Evolutionary conservation across 163 green algal species (phyloP), one percentile per base, ranked within the genome.

Genomic region (Chlorella variabilis): DNA sequence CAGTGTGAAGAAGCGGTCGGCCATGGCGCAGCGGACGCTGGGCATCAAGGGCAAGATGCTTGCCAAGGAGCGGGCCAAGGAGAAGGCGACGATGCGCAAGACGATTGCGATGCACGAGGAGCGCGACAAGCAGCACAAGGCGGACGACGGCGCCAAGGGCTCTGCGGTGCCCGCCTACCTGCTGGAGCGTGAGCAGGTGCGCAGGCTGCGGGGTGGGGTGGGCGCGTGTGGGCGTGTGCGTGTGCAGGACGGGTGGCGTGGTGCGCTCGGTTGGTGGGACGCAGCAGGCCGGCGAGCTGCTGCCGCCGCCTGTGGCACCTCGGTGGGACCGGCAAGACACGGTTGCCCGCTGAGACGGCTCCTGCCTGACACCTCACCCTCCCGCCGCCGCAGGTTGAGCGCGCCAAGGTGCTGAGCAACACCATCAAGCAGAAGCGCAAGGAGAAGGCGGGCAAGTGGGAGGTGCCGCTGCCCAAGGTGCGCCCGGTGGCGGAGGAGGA

Each of bases 391-490:
- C 89, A 98, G 91, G 94, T 95, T 4, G 94, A 98, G 77, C 91
- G 96, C 4, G 97, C 96, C 69, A 99, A 99, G 89, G 95, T 98
- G 77, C 92, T 99, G 67, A 98, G 92, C 93, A 99, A 99, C 89
- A 99, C 97, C 54, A 96, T 99, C 86, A 99, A 99, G 93, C 97
- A 99, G 88, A 99, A 99, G 89, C 90, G 97, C 9, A 99, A 99
- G 85, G 96, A 99, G 87, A 99, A 99, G 92, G 97, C 97, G 15
- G 97, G 97, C 74, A 99, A 99, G 87, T 99, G 97, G 97, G 97
- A 99, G 88, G 97, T 99, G 77, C 97, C 97, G 7, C 88, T 99
- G 81, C 97, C 97, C 38, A 99, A 99, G 94, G 96, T 99, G 39
- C 91, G 97, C 11, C 96, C 97, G 21, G 93, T 99, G 15, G 95